Evolutionary conservation across 208 protist species (phyloP).

Genomic region (Sergeia podlipaevii): DNA sequence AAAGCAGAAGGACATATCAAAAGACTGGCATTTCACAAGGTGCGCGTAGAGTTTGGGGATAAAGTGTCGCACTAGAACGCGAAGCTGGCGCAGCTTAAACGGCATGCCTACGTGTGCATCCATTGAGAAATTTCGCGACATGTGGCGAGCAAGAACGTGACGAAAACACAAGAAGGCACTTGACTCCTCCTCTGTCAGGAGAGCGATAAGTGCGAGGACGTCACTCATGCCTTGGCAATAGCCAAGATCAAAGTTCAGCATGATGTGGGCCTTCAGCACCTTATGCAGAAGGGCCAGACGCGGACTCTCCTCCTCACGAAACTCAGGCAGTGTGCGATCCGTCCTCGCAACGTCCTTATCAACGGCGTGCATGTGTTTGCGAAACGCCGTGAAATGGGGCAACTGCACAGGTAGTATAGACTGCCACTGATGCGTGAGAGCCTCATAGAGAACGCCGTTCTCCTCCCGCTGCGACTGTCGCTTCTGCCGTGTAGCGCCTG

Average conservation of each 20-base stretch:
- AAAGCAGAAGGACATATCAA: conserved; percentile 88
- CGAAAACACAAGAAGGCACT: conserved; percentile 45
- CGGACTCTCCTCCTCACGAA: conserved; percentile 32
- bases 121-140: conserved; percentile 46
- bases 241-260: conserved; percentile 91
- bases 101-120: conserved; percentile 52
- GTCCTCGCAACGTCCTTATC: conserved; percentile 89
- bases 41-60: conserved; percentile 54
- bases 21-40: conserved; percentile 34
- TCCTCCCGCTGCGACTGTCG: conserved; percentile 13
- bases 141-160: conserved; percentile 38
- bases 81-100: conserved; percentile 32
- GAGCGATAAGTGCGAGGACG: conserved; percentile 50
- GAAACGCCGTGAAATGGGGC: conserved; percentile 52
- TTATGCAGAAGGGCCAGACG: conserved; percentile 54
- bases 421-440: conserved; percentile 70
- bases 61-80: conserved; percentile 52
- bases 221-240: conserved; percentile 93
- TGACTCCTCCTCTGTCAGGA: conserved; percentile 26
- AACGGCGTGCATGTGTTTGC: conserved; percentile 45
- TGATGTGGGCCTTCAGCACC: conserved; percentile 78
- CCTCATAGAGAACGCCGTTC: conserved; percentile 47
- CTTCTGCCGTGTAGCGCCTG: conserved; percentile 26
- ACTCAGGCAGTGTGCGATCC: conserved; percentile 53
- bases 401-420: conserved; percentile 70